Percentiles rank a stretch among this genome's conserved stretches.
Conservation (phyloP, 75 land plant species). For the Cunninghamia lanceolata region DNA sequence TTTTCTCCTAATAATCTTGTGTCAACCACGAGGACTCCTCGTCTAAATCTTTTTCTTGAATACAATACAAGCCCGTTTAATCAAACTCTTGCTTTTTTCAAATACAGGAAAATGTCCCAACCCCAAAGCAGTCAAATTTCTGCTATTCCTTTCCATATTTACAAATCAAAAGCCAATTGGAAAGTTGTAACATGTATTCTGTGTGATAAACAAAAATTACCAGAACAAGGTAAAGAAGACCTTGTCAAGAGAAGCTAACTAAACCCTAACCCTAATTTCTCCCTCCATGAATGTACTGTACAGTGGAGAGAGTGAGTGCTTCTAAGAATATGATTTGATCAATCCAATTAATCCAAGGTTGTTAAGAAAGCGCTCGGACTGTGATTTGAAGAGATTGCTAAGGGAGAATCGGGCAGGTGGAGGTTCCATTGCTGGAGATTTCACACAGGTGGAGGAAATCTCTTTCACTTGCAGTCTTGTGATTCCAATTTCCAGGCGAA, state of each 20-base stretch:
- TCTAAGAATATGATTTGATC: constrained; percentile 38
- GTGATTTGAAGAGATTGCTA: constrained; percentile 29
- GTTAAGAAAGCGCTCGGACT: constrained; percentile 44
- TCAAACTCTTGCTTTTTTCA: neutral
- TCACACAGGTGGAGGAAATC: constrained; percentile 7
- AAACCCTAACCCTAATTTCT: neutral
- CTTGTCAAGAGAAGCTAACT: neutral
- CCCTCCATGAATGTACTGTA: neutral
- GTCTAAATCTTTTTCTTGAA: neutral
- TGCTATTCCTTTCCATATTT: neutral
- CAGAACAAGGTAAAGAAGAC: too few species aligned
- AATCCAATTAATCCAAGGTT: constrained; percentile 59
- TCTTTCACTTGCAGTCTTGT: constrained; percentile 42
- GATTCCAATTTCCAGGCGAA: constrained; percentile 49
- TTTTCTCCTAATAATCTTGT: too few species aligned
- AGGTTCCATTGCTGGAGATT: constrained; percentile 18
- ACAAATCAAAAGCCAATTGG: neutral
- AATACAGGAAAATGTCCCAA: neutral
- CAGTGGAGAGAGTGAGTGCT: too few species aligned
- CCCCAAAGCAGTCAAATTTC: neutral
- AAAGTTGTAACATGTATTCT: neutral
- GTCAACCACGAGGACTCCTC: neutral
- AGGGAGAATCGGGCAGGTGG: constrained; percentile 29
- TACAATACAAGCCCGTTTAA: neutral
- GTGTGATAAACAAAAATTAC: neutral